These are phyloP conservation scores for Globomyces pollinis-pini DNA, from an alignment of 192 early-diverging fungal species.

Conservation along the genomic window DNA sequence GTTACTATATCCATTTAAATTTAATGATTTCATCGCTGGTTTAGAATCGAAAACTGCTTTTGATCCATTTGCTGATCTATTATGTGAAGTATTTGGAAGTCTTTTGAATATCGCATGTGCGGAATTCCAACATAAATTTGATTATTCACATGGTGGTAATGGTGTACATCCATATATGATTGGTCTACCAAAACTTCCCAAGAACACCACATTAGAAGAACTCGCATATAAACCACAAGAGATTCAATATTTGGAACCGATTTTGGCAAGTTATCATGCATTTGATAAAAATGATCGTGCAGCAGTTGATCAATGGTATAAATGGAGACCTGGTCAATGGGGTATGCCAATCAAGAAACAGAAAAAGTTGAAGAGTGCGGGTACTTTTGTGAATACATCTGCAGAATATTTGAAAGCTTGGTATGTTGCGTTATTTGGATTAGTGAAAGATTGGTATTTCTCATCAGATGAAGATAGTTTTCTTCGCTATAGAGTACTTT, in stretches of 20 bases:
- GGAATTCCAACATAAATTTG: slow-evolving; percentile 26
- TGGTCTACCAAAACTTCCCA: background rate
- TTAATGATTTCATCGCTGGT: slow-evolving; percentile 69
- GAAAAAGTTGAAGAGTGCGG: background rate
- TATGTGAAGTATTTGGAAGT: slow-evolving; percentile 28
- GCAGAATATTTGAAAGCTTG: slow-evolving; percentile 32
- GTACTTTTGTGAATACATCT: background rate
- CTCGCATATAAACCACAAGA: background rate
- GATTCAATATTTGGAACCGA: background rate
- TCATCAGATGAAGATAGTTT: background rate
- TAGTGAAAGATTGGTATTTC: slow-evolving; percentile 27
- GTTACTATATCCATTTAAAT: slow-evolving; percentile 57
- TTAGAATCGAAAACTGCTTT: slow-evolving; percentile 17
- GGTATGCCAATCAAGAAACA: slow-evolving; percentile 6
- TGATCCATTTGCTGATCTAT: slow-evolving; percentile 10
- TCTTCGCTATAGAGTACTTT: slow-evolving; percentile 24
- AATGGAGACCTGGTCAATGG: slow-evolving; percentile 37
- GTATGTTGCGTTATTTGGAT: slow-evolving; percentile 42
- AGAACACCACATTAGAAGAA: background rate
- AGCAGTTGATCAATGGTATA: slow-evolving; percentile 44
- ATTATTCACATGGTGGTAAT: background rate
- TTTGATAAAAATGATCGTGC: slow-evolving; percentile 26
- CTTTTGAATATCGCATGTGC: slow-evolving; percentile 43
- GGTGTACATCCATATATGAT: background rate
- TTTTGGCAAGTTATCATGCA: slow-evolving; percentile 10